phyloP scores from a whole-genome alignment of 1,139 yeast species.

The Protomyces pachydermus region DNA sequence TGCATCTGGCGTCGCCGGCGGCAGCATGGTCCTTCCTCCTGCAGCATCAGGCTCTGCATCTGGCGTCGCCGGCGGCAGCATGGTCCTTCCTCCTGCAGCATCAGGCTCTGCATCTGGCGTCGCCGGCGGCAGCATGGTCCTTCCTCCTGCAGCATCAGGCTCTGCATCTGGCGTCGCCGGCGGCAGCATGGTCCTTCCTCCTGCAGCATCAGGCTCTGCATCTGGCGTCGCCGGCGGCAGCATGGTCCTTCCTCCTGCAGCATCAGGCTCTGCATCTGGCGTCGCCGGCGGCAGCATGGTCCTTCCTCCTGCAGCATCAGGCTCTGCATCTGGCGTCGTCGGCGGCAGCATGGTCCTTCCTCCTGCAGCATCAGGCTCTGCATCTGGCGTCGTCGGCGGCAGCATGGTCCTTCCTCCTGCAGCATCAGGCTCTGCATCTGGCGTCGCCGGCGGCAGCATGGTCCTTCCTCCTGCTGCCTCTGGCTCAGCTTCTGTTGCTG shows the following conservation, averaged over 20 bases:
- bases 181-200: too few species aligned
- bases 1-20: not conserved
- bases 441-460: not conserved
- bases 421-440: not conserved
- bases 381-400: not conserved
- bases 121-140: too few species aligned
- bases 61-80: too few species aligned
- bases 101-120: too few species aligned
- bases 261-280: not conserved
- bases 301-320: not conserved
- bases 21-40: not conserved
- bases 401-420: slow-evolving; percentile 1
- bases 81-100: not conserved
- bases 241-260: too few species aligned
- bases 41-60: not conserved
- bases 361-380: not conserved
- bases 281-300: not conserved
- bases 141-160: too few species aligned
- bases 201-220: too few species aligned
- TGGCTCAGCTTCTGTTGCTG: not conserved
- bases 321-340: not conserved
- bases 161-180: too few species aligned
- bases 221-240: too few species aligned
- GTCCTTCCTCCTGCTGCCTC: not conserved
- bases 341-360: not conserved